Evolutionary conservation across 2,329 filamentous ascomycete species (phyloP).

Genomic region (Aspergillus fijiensis): DNA sequence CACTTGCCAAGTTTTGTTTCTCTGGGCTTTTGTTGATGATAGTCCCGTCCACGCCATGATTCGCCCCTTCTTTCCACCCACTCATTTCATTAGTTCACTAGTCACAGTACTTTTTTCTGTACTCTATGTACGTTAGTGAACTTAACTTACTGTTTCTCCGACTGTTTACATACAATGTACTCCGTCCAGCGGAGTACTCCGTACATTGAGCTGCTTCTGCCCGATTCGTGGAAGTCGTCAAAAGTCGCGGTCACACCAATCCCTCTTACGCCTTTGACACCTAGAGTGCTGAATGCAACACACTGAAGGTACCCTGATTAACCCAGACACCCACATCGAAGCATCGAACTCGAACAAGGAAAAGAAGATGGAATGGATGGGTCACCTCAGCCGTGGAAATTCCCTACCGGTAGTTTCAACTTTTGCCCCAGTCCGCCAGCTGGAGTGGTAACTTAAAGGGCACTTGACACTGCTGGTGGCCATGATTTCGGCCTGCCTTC

Average conservation of each 20-base stretch:
- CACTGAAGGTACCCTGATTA: not conserved
- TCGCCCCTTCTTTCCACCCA: not conserved
- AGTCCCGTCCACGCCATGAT: too few relatives aligned
- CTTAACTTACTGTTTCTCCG: not conserved
- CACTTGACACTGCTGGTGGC: too few relatives aligned
- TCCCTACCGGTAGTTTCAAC: not conserved
- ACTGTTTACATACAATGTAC: not conserved
- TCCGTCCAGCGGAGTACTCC: too few relatives aligned
- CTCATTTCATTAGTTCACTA: too few relatives aligned
- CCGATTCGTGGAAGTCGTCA: not conserved
- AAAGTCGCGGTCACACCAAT: not conserved
- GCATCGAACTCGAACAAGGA: not conserved
- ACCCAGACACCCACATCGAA: too few relatives aligned
- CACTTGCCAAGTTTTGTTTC: not conserved
- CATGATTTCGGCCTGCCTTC: not conserved
- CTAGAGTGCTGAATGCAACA: not conserved
- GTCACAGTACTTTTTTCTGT: too few relatives aligned
- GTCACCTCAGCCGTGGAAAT: not conserved
- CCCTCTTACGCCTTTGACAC: not conserved
- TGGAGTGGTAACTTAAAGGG: too few relatives aligned
- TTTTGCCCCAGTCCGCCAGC: too few relatives aligned
- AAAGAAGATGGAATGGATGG: not conserved
- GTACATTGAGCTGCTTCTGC: not conserved
- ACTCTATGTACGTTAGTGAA: too few relatives aligned
- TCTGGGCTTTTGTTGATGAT: too few relatives aligned